Evolutionary conservation across 495 filamentous ascomycete species (phyloP), one percentile per base, ranked within the genome.

Genomic region (Friedmanniomyces simplex): DNA sequence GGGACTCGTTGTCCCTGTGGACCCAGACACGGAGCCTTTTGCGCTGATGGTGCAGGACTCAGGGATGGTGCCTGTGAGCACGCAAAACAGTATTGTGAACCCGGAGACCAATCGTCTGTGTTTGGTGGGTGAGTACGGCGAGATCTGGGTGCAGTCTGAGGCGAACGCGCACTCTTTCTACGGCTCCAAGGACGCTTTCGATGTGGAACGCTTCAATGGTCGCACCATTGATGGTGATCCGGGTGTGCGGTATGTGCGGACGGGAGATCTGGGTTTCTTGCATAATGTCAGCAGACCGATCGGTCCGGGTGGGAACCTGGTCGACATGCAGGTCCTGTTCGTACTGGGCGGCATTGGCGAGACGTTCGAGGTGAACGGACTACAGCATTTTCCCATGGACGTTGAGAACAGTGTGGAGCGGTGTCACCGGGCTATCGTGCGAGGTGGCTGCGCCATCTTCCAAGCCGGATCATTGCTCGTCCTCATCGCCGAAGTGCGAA

Each of bases 131-230:
- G 93, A 98, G 70, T 97, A 91, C 64, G 93, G 93, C 52, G 93
- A 98, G 73, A 96, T 98, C 45, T 98, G 93, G 93, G 87, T 98
- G 12, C 91, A 96, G 64, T 95, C 89, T 0, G 93, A 98, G 72
- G 93, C 90, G 12, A 96, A 91, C 64, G 91, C 89, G 24, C 83
- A 88, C 62, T 76, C 82, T 10, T 97, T 97, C 68, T 98, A 98
- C 68, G 85, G 86, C 11, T 91, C 88, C 0, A 94, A 84, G 67
- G 89, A 98, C 62, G 77, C 82, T 0, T 93, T 98, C 62, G 93
- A 98, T 66, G 76, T 77, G 5, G 89, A 95, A 64, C 75, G 90
- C 34, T 96, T 98, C 72, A 88, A 94, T 59, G 93, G 91, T 2
- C 80, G 88, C 25, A 90, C 89, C 6, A 72, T 87, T 1, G 93